Percentiles rank a stretch among this genome's conserved stretches.
Evolutionary conservation across 2,329 filamentous ascomycete species (phyloP).

Genomic region (Colletotrichum sp.): DNA sequence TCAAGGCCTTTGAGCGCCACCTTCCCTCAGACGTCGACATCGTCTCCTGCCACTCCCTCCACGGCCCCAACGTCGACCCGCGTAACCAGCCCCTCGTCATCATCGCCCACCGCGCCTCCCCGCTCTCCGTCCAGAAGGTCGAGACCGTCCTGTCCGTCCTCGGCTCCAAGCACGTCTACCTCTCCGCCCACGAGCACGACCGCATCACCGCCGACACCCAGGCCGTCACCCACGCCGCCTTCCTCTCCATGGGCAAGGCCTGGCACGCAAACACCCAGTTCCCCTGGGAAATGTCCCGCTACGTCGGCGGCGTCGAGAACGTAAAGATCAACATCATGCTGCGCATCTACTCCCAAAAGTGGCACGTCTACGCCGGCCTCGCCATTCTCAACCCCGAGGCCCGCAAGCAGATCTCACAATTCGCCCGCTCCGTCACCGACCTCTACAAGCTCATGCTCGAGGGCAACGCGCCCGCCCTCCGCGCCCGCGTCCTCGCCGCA

Average conservation of each 20-base stretch:
- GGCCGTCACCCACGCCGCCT: conserved; percentile 96
- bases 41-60: conserved; percentile 93
- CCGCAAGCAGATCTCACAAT: conserved; percentile 90
- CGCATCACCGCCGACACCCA: conserved; percentile 98
- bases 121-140: conserved; percentile 78
- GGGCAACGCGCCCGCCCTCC: conserved; percentile 77
- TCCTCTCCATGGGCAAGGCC: conserved; percentile 95
- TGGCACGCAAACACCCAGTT: conserved; percentile 97
- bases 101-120: conserved; percentile 89
- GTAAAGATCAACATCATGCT: conserved; percentile 99
- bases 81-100: conserved; percentile 90
- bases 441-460: conserved; percentile 97
- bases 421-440: conserved; percentile 89
- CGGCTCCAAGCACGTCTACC: conserved; percentile 83
- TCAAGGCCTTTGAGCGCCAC: conserved; percentile 88
- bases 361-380: conserved; percentile 98
- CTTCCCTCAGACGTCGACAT: conserved; percentile 90
- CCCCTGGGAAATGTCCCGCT: conserved; percentile 95
- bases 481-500: conserved; percentile 68
- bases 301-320: conserved; percentile 97
- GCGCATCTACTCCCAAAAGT: conserved; percentile 97
- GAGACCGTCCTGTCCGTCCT: conserved; percentile 84
- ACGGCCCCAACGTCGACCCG: conserved; percentile 89
- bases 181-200: conserved; percentile 88
- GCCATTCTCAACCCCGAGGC: conserved; percentile 96